Conservation (phyloP, 495 filamentous ascomycete genomes). For the Schizothecium vesticola region DNA sequence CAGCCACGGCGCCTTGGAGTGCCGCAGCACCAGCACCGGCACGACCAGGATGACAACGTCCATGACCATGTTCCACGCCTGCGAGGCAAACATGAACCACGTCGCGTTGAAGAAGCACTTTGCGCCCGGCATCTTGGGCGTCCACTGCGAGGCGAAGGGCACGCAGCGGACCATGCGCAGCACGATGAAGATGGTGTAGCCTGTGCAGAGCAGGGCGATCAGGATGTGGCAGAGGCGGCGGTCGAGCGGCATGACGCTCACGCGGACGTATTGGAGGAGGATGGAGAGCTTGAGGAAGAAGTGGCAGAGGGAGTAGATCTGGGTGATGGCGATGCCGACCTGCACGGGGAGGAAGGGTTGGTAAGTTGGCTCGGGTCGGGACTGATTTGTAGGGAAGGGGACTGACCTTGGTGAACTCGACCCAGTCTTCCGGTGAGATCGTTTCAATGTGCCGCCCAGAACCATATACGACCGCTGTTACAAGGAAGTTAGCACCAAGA, state of each 20-base stretch:
- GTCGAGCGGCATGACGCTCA: conserved; percentile 9
- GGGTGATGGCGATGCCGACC: conserved; percentile 5
- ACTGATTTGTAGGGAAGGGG: background rate
- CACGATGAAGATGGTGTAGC: background rate
- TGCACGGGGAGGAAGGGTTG: background rate
- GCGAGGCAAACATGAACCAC: conserved; percentile 1
- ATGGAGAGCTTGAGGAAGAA: conserved; percentile 13
- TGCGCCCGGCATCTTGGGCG: conserved; percentile 2
- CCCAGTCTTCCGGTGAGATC: background rate
- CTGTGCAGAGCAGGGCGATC: background rate
- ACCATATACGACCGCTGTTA: background rate
- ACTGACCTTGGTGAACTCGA: background rate
- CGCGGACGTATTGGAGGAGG: conserved; percentile 5
- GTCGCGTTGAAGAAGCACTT: conserved; percentile 1
- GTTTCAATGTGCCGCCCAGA: background rate
- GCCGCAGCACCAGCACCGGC: conserved; percentile 8
- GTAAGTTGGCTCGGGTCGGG: background rate
- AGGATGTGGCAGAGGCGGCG: conserved; percentile 8
- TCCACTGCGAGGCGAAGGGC: conserved; percentile 7
- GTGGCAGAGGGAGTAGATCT: conserved; percentile 5
- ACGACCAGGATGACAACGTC: conserved; percentile 8
- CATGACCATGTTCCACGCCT: conserved; percentile 2
- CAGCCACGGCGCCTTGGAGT: background rate
- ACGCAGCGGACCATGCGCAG: conserved; percentile 5
- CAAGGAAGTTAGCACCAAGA: background rate